A percentile compares a stretch with the other conserved stretches of the same genome.
These are phyloP conservation scores for Diutina sp. DNA, from an alignment of 1,139 yeast species.

Conservation along the genomic window DNA sequence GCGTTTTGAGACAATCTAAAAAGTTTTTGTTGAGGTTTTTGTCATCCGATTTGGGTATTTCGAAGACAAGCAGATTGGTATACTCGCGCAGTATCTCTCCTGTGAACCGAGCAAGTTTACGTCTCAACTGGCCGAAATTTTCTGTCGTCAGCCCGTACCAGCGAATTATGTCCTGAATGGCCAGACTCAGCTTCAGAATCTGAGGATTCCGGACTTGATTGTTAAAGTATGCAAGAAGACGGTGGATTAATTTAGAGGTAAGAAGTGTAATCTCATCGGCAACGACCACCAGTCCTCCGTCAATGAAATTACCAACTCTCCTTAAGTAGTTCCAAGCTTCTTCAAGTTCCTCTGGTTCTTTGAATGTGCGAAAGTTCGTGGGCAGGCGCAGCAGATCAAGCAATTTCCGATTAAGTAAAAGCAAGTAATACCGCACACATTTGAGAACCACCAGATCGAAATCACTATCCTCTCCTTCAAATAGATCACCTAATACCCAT, in stretches of 20 bases:
- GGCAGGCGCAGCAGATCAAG: conserved; percentile 61
- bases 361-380: conserved; percentile 64
- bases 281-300: conserved; percentile 76
- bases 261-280: conserved; percentile 65
- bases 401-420: conserved; percentile 60
- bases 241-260: conserved; percentile 52
- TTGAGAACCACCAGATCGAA: conserved; percentile 65
- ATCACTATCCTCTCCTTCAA: conserved; percentile 40
- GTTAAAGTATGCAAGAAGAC: conserved; percentile 60
- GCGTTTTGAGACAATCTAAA: conserved; percentile 42
- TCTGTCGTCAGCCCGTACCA: conserved; percentile 82
- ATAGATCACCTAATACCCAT: conserved; percentile 62
- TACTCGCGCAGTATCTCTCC: conserved; percentile 58
- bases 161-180: conserved; percentile 44
- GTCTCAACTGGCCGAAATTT: conserved; percentile 71
- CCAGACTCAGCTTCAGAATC: conserved; percentile 23
- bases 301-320: conserved; percentile 58
- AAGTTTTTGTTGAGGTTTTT: conserved; percentile 36
- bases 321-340: conserved; percentile 67
- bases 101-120: conserved; percentile 73
- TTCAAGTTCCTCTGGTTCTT: conserved; percentile 83
- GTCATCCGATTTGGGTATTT: conserved; percentile 35
- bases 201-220: conserved; percentile 56
- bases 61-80: conserved; percentile 64
- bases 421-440: conserved; percentile 63